These are phyloP conservation scores for Isabelozyma gotoi DNA, from an alignment of 805 yeast genomes.

Conservation along the genomic window DNA sequence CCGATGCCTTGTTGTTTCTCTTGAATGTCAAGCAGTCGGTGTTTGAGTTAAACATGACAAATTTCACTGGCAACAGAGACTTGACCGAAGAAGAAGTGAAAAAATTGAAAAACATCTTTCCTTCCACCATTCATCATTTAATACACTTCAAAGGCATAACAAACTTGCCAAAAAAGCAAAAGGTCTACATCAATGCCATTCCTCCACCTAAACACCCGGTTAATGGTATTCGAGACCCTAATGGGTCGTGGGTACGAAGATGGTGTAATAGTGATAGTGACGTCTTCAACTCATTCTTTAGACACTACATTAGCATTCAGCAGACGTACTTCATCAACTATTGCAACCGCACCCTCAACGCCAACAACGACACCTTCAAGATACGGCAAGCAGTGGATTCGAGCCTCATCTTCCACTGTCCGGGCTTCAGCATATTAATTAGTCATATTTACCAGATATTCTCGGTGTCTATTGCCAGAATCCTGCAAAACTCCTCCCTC, in stretches of 20 bases:
- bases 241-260: constrained; percentile 60
- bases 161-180: constrained; percentile 26
- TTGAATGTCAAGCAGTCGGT: constrained; percentile 53
- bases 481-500: constrained; percentile 12
- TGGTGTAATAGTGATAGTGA: constrained; percentile 61
- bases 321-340: constrained; percentile 2
- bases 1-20: constrained; percentile 55
- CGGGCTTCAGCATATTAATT: constrained; percentile 47
- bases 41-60: constrained; percentile 25
- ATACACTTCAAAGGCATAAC: constrained; percentile 32
- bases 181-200: constrained; percentile 30
- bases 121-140: constrained; percentile 28
- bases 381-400: constrained; percentile 3
- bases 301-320: constrained; percentile 49
- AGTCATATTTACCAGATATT: constrained; percentile 48
- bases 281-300: constrained; percentile 58
- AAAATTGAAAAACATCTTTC: constrained; percentile 15
- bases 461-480: constrained; percentile 26
- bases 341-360: constrained; percentile 1
- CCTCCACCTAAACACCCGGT: constrained; percentile 44
- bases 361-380: not conserved
- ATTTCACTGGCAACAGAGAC: constrained; percentile 11
- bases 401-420: constrained; percentile 19
- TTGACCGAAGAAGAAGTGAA: constrained; percentile 8
- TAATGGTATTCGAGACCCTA: constrained; percentile 53